A percentile compares a stretch with the other conserved stretches of the same genome.
Evolutionary conservation across 352 stramenopile species (phyloP).

Genomic region (Phytophthora meadii): DNA sequence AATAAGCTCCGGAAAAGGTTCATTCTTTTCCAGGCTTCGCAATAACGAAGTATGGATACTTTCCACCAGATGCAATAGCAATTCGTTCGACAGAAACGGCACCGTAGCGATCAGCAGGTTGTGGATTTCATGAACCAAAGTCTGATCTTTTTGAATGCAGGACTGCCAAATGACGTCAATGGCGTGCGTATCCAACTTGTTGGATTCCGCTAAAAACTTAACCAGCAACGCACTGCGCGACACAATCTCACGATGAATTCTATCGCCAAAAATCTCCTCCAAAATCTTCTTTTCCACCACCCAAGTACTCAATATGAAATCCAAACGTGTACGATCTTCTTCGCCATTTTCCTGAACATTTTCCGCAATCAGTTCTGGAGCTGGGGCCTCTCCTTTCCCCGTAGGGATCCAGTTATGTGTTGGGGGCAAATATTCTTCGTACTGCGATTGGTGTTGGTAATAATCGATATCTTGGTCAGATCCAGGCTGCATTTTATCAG

Average conservation of each 20-base stretch:
- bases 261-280: constrained; percentile 88
- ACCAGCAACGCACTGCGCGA: constrained; percentile 81
- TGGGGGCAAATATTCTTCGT: constrained; percentile 94
- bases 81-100: constrained; percentile 74
- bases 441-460: constrained; percentile 97
- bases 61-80: constrained; percentile 77
- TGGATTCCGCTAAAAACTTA: constrained; percentile 86
- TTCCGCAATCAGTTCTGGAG: constrained; percentile 77
- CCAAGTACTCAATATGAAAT: constrained; percentile 80
- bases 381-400: constrained; percentile 71
- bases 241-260: constrained; percentile 90
- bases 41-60: constrained; percentile 66
- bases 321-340: constrained; percentile 61
- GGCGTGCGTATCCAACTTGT: constrained; percentile 68
- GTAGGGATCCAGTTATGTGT: constrained; percentile 90
- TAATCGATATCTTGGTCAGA: constrained; percentile 99
- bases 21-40: constrained; percentile 57
- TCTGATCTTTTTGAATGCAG: constrained; percentile 86
- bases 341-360: constrained; percentile 61
- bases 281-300: constrained; percentile 79
- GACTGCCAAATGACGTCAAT: constrained; percentile 85
- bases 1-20: constrained; percentile 74
- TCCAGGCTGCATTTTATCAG: constrained; percentile 96
- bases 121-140: constrained; percentile 86
- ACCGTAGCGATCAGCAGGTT: constrained; percentile 77